Conservation (phyloP, 768 basidiomycete species). For the Naganishia friedmannii region DNA sequence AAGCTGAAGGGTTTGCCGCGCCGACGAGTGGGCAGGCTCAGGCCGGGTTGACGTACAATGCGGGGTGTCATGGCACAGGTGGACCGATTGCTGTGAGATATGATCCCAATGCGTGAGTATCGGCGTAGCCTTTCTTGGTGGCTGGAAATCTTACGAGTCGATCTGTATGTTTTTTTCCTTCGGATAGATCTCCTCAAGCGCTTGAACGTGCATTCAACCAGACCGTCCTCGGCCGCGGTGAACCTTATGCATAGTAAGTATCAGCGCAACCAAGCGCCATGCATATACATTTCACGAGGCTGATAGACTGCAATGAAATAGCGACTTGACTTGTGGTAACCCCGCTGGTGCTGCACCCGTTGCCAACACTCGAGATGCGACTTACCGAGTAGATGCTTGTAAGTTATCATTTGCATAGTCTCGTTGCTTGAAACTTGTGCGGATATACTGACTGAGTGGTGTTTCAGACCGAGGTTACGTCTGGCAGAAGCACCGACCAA, state of each 20-base stretch:
- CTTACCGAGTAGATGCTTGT: constrained; percentile 43
- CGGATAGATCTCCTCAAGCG: constrained; percentile 28
- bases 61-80: constrained; percentile 36
- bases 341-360: constrained; percentile 41
- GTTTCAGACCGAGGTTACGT: constrained; percentile 42
- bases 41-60: constrained; percentile 37
- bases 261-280: background rate
- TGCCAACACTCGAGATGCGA: constrained; percentile 39
- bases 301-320: background rate
- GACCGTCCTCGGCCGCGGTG: constrained; percentile 34
- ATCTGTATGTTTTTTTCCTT: no score
- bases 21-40: constrained; percentile 32
- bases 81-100: constrained; percentile 44
- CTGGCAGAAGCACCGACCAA: constrained; percentile 36
- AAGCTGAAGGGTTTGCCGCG: constrained; percentile 39
- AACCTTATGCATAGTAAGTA: constrained; percentile 36
- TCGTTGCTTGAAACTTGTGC: background rate
- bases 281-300: background rate
- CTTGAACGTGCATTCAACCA: constrained; percentile 42
- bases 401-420: constrained; percentile 12
- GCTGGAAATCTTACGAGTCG: no score
- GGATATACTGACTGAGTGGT: background rate
- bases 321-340: constrained; percentile 43
- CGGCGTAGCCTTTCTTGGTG: no score
- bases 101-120: constrained; percentile 35